Conservation (phyloP, 2,329 filamentous ascomycete genomes). For the Colletotrichum acutatum region DNA sequence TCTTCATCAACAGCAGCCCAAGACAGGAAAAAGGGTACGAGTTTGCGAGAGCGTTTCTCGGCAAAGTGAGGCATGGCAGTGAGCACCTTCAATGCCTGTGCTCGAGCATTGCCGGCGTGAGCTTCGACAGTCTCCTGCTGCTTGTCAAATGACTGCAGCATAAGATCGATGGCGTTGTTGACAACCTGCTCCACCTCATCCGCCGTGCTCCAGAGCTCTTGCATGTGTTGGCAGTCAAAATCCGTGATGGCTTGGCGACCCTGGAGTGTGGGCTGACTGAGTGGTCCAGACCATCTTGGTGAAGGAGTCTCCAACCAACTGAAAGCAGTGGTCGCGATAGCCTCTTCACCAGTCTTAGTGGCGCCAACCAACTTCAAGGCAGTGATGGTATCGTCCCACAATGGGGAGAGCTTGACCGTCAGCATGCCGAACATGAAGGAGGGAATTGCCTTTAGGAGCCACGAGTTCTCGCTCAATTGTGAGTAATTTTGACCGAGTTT, state of each 20-base stretch:
- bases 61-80: conserved; percentile 78
- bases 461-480: conserved; percentile 66
- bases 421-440: conserved; percentile 90
- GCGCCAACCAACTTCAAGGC: conserved; percentile 81
- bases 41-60: conserved; percentile 84
- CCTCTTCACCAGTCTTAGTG: conserved; percentile 76
- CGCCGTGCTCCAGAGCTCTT: conserved; percentile 65
- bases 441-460: conserved; percentile 79
- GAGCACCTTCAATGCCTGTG: conserved; percentile 84
- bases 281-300: conserved; percentile 61
- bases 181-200: conserved; percentile 63
- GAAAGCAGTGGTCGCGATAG: conserved; percentile 78
- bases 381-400: conserved; percentile 87
- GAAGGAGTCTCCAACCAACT: conserved; percentile 77
- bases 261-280: conserved; percentile 44
- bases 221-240: conserved; percentile 86
- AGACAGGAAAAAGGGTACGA: conserved; percentile 87
- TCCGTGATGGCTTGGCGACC: conserved; percentile 65
- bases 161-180: conserved; percentile 63
- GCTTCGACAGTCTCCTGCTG: conserved; percentile 67
- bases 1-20: conserved; percentile 74
- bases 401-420: conserved; percentile 83
- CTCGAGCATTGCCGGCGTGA: conserved; percentile 69
- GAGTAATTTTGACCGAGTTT: conserved; percentile 77
- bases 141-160: conserved; percentile 72